Evolutionary conservation across 2,329 filamentous ascomycete genomes (phyloP).

Genomic region (Phaeophleospora eucalypticola): DNA sequence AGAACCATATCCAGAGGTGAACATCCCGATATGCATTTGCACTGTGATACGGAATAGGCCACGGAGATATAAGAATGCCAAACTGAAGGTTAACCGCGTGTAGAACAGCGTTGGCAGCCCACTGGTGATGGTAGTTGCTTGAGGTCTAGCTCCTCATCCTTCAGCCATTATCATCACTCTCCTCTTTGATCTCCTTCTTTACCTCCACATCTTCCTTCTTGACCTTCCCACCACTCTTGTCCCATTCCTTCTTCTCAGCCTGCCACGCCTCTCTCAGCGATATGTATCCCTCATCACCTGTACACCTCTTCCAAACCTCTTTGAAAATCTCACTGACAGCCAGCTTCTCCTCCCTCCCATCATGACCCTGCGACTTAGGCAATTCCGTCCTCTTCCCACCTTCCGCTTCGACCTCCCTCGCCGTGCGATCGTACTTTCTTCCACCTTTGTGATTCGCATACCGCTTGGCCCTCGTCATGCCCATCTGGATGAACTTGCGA

Average conservation of each 20-base stretch:
- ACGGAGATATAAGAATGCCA: no score
- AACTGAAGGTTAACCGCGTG: no score
- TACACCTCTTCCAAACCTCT: conserved; percentile 48
- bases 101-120: no score
- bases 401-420: conserved; percentile 30
- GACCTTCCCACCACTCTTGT: conserved; percentile 18
- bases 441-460: conserved; percentile 40
- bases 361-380: conserved; percentile 43
- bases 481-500: conserved; percentile 63
- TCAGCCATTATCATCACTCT: conserved; percentile 8
- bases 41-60: no score
- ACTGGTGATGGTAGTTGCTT: no score
- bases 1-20: no score
- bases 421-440: conserved; percentile 49
- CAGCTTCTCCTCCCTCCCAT: conserved; percentile 48
- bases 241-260: conserved; percentile 46
- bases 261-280: conserved; percentile 45
- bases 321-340: conserved; percentile 49
- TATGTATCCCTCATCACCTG: conserved; percentile 42
- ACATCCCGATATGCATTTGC: no score
- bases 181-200: conserved; percentile 10
- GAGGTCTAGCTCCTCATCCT: no score
- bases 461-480: conserved; percentile 55
- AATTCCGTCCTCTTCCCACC: conserved; percentile 33
- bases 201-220: conserved; percentile 9